These are phyloP conservation scores for Termitomyces sp. DNA, from an alignment of 768 basidiomycete species.

Conservation along the genomic window DNA sequence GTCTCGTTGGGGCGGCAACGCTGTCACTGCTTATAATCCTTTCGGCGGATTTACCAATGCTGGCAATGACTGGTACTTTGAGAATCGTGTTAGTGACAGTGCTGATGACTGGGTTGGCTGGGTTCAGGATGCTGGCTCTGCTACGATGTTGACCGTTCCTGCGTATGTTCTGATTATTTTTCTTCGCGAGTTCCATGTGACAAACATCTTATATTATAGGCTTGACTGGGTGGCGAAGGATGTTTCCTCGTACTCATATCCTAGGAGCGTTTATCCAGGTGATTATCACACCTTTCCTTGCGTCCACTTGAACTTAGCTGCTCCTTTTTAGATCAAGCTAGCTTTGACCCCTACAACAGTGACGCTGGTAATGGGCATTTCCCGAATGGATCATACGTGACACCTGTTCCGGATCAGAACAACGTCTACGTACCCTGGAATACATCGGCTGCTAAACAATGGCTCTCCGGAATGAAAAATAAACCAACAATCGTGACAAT, in stretches of 20 bases:
- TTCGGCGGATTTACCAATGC: slow-evolving; percentile 51
- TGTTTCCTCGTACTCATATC: slow-evolving; percentile 51
- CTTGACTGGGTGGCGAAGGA: slow-evolving; percentile 61
- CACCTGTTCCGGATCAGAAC: slow-evolving; percentile 38
- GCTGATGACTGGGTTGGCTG: slow-evolving; percentile 52
- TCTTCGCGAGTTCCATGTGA: not conserved
- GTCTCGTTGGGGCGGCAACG: slow-evolving; percentile 55
- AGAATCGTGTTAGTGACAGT: slow-evolving; percentile 43
- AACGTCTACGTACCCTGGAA: slow-evolving; percentile 49
- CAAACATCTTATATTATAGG: slow-evolving; percentile 24
- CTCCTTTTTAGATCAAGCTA: slow-evolving; percentile 33
- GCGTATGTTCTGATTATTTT: slow-evolving; percentile 34
- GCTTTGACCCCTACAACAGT: slow-evolving; percentile 46
- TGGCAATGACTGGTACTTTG: slow-evolving; percentile 56
- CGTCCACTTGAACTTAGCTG: not conserved
- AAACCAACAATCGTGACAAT: slow-evolving; percentile 48
- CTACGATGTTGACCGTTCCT: slow-evolving; percentile 45
- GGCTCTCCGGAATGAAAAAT: slow-evolving; percentile 45
- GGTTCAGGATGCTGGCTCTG: slow-evolving; percentile 44
- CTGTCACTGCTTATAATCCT: slow-evolving; percentile 55
- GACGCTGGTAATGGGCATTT: slow-evolving; percentile 50
- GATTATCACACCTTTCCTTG: slow-evolving; percentile 3
- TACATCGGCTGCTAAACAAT: slow-evolving; percentile 38
- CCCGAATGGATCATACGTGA: slow-evolving; percentile 46
- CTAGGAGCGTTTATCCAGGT: slow-evolving; percentile 43